These are phyloP conservation scores for Ogataea pignaliae DNA, from an alignment of 805 yeast genomes.

Conservation along the genomic window DNA sequence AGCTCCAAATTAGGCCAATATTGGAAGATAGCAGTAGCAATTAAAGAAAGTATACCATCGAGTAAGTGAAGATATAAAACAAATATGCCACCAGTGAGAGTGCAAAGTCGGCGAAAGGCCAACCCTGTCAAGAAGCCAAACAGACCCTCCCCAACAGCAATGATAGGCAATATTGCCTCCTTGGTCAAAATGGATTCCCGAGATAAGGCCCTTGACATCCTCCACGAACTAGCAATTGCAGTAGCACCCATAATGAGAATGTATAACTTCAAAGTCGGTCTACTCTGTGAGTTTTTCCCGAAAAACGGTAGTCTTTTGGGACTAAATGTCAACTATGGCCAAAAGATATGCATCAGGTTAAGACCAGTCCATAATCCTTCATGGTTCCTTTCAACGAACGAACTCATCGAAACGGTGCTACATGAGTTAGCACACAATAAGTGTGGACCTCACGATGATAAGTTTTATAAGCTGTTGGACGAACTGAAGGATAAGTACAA, in stretches of 20 bases:
- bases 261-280: conserved; percentile 59
- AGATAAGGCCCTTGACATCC: conserved; percentile 51
- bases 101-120: no score
- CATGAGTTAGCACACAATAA: conserved; percentile 85
- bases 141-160: conserved; percentile 30
- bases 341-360: conserved; percentile 65
- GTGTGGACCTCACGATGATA: conserved; percentile 74
- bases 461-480: conserved; percentile 64
- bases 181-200: conserved; percentile 39
- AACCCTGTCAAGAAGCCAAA: conserved; percentile 7
- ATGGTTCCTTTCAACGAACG: conserved; percentile 57
- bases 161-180: conserved; percentile 36
- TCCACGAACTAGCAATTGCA: conserved; percentile 62
- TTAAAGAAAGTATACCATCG: no score
- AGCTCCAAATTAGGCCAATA: no score
- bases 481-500: conserved; percentile 50
- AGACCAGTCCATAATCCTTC: conserved; percentile 51
- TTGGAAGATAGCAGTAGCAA: no score
- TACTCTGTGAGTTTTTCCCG: conserved; percentile 80
- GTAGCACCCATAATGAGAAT: conserved; percentile 79
- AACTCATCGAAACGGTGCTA: conserved; percentile 74
- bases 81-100: no score
- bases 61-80: no score
- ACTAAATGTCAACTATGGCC: conserved; percentile 75
- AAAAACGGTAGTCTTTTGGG: conserved; percentile 64